A percentile compares a stretch with the other conserved stretches of the same genome.
phyloP scores from a whole-genome alignment of 345 rosid species.

The Gossypium herbaceum region DNA sequence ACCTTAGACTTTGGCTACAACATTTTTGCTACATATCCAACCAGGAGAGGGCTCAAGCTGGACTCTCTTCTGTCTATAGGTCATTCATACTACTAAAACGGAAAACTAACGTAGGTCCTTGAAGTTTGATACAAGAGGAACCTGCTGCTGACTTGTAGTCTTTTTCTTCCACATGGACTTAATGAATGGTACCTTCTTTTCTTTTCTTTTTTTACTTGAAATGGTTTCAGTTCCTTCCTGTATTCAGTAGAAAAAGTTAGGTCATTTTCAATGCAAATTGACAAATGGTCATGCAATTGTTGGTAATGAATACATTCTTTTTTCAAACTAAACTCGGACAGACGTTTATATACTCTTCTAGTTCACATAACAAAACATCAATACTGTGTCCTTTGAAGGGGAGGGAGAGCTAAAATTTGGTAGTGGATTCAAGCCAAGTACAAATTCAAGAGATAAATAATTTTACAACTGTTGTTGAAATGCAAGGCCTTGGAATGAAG shows the following conservation, averaged over 20 bases:
- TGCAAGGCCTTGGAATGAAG: slow-evolving; percentile 10
- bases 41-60: background rate
- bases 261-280: slow-evolving; percentile 8
- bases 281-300: background rate
- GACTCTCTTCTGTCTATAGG: background rate
- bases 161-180: background rate
- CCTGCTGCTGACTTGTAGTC: background rate
- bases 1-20: background rate
- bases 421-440: slow-evolving; percentile 11
- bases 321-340: background rate
- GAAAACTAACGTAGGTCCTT: background rate
- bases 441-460: slow-evolving; percentile 8
- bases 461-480: slow-evolving; percentile 11
- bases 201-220: background rate
- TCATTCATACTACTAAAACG: background rate
- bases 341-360: too few relatives aligned
- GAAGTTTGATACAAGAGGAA: background rate
- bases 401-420: background rate
- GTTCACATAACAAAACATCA: background rate
- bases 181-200: background rate
- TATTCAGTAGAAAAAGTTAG: background rate
- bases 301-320: background rate
- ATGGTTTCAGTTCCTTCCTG: background rate
- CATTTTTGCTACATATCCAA: background rate
- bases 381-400: background rate